phyloP scores from a whole-genome alignment of 2,329 filamentous ascomycete genomes.

The Beauveria rudraprayagi region DNA sequence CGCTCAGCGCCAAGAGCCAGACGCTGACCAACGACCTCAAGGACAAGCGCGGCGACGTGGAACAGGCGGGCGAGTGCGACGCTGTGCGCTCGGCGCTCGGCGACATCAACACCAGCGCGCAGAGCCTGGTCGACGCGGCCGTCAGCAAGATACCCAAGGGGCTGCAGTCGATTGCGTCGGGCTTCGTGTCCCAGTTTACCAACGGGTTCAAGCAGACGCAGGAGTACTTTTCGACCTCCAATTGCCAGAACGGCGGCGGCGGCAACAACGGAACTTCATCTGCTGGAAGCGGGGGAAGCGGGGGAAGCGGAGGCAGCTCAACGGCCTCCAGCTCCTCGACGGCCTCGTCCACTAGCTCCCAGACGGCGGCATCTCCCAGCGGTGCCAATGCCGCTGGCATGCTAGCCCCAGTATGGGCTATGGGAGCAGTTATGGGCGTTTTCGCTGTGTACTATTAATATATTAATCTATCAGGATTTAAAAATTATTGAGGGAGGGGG shows the following conservation, averaged over 20 bases:
- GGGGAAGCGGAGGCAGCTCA: background rate
- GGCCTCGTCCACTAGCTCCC: background rate
- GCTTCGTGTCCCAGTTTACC: background rate
- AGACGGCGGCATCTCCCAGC: slow-evolving; percentile 3
- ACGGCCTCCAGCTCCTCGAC: background rate
- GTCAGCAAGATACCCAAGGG: slow-evolving; percentile 7
- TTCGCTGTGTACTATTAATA: slow-evolving; percentile 1
- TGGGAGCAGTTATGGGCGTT: background rate
- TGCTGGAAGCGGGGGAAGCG: background rate
- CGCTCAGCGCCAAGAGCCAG: slow-evolving; percentile 8
- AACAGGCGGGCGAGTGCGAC: slow-evolving; percentile 6
- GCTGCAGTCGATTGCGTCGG: background rate
- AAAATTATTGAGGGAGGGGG: background rate
- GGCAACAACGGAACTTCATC: background rate
- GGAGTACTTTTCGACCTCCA: slow-evolving; percentile 5
- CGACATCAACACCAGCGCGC: slow-evolving; percentile 5
- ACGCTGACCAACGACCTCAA: slow-evolving; percentile 14
- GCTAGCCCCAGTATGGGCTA: background rate
- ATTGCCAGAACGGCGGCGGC: slow-evolving; percentile 7
- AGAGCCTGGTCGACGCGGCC: background rate
- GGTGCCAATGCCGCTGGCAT: background rate
- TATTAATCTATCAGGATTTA: background rate
- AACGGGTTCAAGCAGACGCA: background rate
- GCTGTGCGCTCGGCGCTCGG: background rate
- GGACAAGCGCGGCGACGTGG: slow-evolving; percentile 7